Evolutionary conservation across 108 stramenopile species (phyloP).

Genomic region (Cyclotella atomus): DNA sequence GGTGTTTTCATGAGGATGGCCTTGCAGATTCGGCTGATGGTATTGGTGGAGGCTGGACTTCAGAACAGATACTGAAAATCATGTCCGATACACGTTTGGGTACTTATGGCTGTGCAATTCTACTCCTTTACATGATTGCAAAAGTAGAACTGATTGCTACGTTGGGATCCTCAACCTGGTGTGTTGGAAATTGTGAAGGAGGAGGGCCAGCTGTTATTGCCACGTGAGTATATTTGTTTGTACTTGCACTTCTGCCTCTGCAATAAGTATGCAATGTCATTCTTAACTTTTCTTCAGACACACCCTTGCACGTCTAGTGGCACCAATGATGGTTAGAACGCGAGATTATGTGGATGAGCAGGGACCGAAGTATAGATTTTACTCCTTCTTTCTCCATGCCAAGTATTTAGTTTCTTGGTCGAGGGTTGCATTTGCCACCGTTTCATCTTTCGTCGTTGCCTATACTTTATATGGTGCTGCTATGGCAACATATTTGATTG

Average conservation of each 20-base stretch:
- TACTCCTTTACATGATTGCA: conserved; percentile 59
- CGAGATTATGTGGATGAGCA: conserved; percentile 71
- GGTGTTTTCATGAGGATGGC: conserved; percentile 88
- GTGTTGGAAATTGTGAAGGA: conserved; percentile 9
- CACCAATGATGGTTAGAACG: conserved; percentile 64
- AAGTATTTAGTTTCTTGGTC: conserved; percentile 67
- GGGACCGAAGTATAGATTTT: conserved; percentile 76
- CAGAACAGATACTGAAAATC: conserved; percentile 74
- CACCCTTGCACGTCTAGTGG: conserved; percentile 62
- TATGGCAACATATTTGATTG: conserved; percentile 35
- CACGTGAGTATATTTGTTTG: conserved; percentile 17
- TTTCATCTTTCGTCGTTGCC: conserved; percentile 41
- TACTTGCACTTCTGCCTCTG: background rate
- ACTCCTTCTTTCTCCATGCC: conserved; percentile 71
- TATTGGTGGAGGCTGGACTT: conserved; percentile 80
- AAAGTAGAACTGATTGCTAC: conserved; percentile 65
- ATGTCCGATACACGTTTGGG: conserved; percentile 86
- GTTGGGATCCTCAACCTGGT: conserved; percentile 51
- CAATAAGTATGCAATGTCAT: background rate
- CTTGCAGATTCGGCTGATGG: conserved; percentile 71
- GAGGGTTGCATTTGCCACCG: conserved; percentile 54
- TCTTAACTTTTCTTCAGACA: conserved; percentile 38
- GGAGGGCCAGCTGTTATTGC: conserved; percentile 58
- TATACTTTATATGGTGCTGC: conserved; percentile 39
- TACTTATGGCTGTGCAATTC: conserved; percentile 77